Conservation (phyloP, 2,329 filamentous ascomycete species). For the Aspergillus proliferans region DNA sequence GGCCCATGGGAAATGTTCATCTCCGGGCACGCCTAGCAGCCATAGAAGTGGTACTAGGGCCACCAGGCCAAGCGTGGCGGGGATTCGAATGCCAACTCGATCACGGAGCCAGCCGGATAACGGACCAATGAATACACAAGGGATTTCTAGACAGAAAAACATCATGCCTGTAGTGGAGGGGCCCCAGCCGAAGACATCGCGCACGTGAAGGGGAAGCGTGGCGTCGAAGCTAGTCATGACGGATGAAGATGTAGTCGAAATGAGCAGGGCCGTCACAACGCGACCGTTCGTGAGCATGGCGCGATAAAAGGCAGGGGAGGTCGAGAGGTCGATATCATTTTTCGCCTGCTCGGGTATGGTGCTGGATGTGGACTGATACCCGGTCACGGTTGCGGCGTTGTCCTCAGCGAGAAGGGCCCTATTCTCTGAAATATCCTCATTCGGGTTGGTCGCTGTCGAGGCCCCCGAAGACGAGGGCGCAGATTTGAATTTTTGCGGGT, state of each 20-base stretch:
- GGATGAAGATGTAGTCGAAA: constrained; percentile 41
- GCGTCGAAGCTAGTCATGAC: constrained; percentile 51
- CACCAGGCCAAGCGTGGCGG: constrained; percentile 17
- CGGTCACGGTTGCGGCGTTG: neutral
- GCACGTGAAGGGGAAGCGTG: constrained; percentile 51
- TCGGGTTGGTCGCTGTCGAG: neutral
- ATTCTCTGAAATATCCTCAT: neutral
- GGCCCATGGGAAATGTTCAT: constrained; percentile 19
- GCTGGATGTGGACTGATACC: neutral
- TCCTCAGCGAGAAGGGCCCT: neutral
- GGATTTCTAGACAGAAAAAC: constrained; percentile 54
- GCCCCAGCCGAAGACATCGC: constrained; percentile 49
- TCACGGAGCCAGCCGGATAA: constrained; percentile 46
- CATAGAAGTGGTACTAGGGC: constrained; percentile 13
- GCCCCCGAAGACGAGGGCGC: neutral
- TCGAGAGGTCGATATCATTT: neutral
- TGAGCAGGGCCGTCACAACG: constrained; percentile 37
- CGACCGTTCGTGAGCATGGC: constrained; percentile 39
- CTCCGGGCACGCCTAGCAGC: constrained; percentile 21
- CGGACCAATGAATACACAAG: constrained; percentile 52
- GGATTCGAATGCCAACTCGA: constrained; percentile 12
- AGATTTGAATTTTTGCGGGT: neutral
- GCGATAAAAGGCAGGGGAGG: constrained; percentile 32
- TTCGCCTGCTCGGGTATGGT: neutral
- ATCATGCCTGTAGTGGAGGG: constrained; percentile 51